These are phyloP conservation scores for Lizonia empirigonia DNA, from an alignment of 2,329 filamentous ascomycete species.

Conservation along the genomic window DNA sequence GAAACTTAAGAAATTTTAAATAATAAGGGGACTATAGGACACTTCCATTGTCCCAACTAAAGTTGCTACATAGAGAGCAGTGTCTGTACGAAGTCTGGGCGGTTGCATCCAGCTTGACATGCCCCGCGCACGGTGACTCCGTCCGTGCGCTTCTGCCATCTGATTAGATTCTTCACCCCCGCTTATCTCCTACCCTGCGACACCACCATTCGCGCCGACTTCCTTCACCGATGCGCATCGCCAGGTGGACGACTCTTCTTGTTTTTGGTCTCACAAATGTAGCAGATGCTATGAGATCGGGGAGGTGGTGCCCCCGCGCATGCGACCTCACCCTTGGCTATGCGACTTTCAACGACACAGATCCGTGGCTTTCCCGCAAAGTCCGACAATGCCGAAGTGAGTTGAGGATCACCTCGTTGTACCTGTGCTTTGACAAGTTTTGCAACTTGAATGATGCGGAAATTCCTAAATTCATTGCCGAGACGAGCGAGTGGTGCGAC, in stretches of 20 bases:
- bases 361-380: slow-evolving; percentile 33
- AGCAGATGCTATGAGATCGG: slow-evolving; percentile 21
- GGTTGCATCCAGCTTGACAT: not conserved
- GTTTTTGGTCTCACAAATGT: slow-evolving; percentile 12
- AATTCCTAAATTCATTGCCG: slow-evolving; percentile 24
- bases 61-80: too few relatives aligned
- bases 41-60: too few relatives aligned
- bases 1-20: too few relatives aligned
- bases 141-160: slow-evolving; percentile 10
- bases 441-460: slow-evolving; percentile 25
- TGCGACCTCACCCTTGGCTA: slow-evolving; percentile 40
- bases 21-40: too few relatives aligned
- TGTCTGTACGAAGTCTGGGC: too few relatives aligned
- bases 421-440: slow-evolving; percentile 37
- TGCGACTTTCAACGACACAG: slow-evolving; percentile 42
- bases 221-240: slow-evolving; percentile 25
- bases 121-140: too few relatives aligned
- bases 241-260: slow-evolving; percentile 17
- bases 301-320: slow-evolving; percentile 37
- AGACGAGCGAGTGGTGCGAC: slow-evolving; percentile 30
- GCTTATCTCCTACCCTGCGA: slow-evolving; percentile 20
- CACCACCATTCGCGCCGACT: slow-evolving; percentile 15
- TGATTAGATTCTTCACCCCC: slow-evolving; percentile 32
- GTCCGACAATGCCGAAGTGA: slow-evolving; percentile 35
- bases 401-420: slow-evolving; percentile 34